Evolutionary conservation across 2,329 filamentous ascomycete species (phyloP).

Genomic region (Eutypa lata): DNA sequence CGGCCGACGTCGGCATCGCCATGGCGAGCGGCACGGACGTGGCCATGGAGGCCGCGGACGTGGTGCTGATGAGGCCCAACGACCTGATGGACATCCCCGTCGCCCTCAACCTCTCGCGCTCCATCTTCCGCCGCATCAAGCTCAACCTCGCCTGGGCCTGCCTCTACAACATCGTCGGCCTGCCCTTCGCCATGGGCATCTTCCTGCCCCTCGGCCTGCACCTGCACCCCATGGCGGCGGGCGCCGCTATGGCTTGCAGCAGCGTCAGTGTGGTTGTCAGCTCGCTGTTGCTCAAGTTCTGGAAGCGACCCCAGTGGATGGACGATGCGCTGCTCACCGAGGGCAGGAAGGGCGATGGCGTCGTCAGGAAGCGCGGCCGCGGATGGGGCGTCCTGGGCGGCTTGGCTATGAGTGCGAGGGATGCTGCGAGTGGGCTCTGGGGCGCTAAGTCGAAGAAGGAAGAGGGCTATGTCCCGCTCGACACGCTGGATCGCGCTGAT

Average conservation of each 20-base stretch:
- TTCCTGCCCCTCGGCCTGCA: constrained; percentile 87
- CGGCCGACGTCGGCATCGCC: constrained; percentile 88
- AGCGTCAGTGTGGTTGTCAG: constrained; percentile 87
- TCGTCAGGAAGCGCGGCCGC: constrained; percentile 38
- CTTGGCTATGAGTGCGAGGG: constrained; percentile 39
- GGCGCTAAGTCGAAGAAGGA: constrained; percentile 36
- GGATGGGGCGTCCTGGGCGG: constrained; percentile 37
- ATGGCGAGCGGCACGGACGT: constrained; percentile 93
- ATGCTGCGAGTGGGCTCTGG: constrained; percentile 35
- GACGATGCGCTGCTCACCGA: constrained; percentile 63
- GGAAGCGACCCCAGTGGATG: constrained; percentile 86
- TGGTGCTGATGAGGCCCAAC: constrained; percentile 91
- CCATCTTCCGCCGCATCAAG: constrained; percentile 91
- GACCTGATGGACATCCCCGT: constrained; percentile 92
- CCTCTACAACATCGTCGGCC: constrained; percentile 83
- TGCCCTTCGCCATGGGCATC: constrained; percentile 95
- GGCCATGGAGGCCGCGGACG: constrained; percentile 93
- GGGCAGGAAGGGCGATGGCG: constrained; percentile 37
- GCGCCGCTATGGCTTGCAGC: constrained; percentile 87
- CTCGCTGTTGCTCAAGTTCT: constrained; percentile 80
- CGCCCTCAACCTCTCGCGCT: constrained; percentile 73
- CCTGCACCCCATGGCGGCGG: constrained; percentile 90
- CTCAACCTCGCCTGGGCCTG: constrained; percentile 91
- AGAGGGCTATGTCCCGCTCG: constrained; percentile 59
- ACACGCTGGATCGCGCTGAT: constrained; percentile 43